These are phyloP conservation scores for Komagataella pastoris DNA, from an alignment of 805 yeast species.

Conservation along the genomic window DNA sequence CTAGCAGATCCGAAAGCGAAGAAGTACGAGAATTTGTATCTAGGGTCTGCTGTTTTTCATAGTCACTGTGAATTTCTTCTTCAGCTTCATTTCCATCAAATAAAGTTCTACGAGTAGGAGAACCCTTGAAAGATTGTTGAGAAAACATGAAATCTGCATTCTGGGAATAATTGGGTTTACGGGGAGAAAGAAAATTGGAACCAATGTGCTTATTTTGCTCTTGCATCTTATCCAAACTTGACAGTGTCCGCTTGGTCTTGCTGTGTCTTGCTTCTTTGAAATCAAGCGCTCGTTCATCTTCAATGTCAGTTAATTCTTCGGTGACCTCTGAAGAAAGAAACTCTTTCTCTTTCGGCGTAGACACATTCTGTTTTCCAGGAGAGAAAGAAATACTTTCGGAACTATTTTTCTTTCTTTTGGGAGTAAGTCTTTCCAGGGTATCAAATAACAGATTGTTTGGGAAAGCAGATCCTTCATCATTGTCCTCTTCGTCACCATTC, in stretches of 20 bases:
- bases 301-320: slow-evolving; percentile 15
- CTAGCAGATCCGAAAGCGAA: neutral
- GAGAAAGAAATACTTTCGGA: neutral
- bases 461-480: neutral
- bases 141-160: neutral
- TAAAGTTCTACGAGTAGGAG: neutral
- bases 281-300: slow-evolving; percentile 7
- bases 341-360: neutral
- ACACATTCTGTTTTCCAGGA: neutral
- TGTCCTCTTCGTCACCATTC: neutral
- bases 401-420: neutral
- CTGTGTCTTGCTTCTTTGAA: neutral
- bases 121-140: neutral
- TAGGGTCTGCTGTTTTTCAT: neutral
- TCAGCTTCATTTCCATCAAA: neutral
- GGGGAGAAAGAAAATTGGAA: neutral
- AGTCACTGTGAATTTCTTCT: neutral
- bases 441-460: neutral
- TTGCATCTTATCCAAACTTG: neutral
- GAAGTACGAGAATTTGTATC: neutral
- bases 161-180: neutral
- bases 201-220: neutral
- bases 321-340: slow-evolving; percentile 7
- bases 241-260: neutral
- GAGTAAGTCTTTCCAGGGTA: neutral